These are phyloP conservation scores for Centella asiatica DNA, from an alignment of 129 eudicot genomes.

Conservation along the genomic window DNA sequence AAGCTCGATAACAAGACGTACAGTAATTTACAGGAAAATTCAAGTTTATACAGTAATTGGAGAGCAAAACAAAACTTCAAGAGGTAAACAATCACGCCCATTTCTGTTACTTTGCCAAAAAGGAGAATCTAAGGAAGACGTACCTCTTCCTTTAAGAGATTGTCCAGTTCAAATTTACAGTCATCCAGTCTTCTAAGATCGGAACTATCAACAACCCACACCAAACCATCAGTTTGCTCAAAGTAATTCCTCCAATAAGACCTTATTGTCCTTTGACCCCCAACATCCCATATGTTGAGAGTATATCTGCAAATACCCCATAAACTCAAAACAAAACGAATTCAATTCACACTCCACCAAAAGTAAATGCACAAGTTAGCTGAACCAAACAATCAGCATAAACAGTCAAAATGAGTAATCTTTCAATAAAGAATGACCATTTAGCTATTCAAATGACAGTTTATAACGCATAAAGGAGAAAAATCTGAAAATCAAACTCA, in stretches of 20 bases:
- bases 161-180: slow-evolving; percentile 78
- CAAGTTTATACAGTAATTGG: not conserved
- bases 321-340: not conserved
- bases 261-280: slow-evolving; percentile 89
- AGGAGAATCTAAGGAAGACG: not conserved
- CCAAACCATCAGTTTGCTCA: slow-evolving; percentile 95
- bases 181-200: slow-evolving; percentile 87
- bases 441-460: not conserved
- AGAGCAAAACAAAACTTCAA: not conserved
- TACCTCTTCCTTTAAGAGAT: slow-evolving; percentile 96
- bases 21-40: not conserved
- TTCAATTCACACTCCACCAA: not conserved
- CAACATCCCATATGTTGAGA: slow-evolving; percentile 96
- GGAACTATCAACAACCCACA: slow-evolving; percentile 97
- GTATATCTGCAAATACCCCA: slow-evolving; percentile 54
- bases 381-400: too few relatives aligned
- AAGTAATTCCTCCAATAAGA: slow-evolving; percentile 99
- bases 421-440: not conserved
- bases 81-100: not conserved
- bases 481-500: not conserved
- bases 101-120: not conserved
- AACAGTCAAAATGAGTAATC: not conserved
- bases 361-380: not conserved
- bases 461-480: not conserved
- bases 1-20: not conserved